These are phyloP conservation scores for Tritrichomonas foetus DNA, from an alignment of 208 protist genomes.

Conservation along the genomic window DNA sequence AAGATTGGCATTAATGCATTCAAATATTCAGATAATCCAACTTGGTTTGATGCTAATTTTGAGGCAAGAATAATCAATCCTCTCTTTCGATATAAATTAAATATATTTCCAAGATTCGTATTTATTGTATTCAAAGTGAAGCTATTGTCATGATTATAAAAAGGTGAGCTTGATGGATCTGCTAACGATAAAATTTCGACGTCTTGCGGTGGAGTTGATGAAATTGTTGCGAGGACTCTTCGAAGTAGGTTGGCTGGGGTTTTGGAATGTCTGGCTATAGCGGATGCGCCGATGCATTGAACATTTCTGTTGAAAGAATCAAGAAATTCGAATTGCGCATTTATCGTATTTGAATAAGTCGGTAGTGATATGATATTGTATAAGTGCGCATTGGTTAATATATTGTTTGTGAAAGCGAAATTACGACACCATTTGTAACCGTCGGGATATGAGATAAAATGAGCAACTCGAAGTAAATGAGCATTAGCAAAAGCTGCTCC, in stretches of 20 bases:
- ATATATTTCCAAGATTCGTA: too few relatives aligned
- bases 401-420: background rate
- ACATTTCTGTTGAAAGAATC: background rate
- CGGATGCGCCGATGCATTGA: background rate
- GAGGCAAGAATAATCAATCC: background rate
- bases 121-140: too few relatives aligned
- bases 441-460: background rate
- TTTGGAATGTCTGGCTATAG: background rate
- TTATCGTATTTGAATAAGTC: background rate
- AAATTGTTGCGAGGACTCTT: conserved; percentile 16
- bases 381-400: background rate
- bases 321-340: background rate
- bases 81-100: background rate
- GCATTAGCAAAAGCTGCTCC: background rate
- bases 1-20: background rate
- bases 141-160: too few relatives aligned
- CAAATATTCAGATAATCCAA: background rate
- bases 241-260: conserved; percentile 1
- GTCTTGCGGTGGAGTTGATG: background rate
- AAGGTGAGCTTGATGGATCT: background rate
- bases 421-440: background rate
- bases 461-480: background rate
- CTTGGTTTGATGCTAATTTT: background rate
- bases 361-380: conserved; percentile 31
- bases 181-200: background rate